These are phyloP conservation scores for Arabis hirsuta DNA, from an alignment of 345 rosid genomes.

Conservation along the genomic window DNA sequence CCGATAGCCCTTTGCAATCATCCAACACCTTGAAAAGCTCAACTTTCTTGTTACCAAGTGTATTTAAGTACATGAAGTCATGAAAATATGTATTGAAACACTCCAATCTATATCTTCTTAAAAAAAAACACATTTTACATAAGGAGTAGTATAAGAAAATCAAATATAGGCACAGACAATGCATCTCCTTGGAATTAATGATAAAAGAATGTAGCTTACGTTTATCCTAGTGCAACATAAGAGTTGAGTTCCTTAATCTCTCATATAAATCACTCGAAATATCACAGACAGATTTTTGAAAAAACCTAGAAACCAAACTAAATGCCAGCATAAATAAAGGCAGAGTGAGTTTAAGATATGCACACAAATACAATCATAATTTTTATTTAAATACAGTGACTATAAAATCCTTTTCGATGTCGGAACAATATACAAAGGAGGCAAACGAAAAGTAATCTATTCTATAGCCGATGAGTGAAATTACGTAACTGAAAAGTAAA, in stretches of 20 bases:
- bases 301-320: background rate
- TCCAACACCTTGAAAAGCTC: too few relatives aligned
- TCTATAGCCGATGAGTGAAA: too few relatives aligned
- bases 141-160: background rate
- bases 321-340: conserved; percentile 26
- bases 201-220: conserved; percentile 61
- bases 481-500: too few relatives aligned
- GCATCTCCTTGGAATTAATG: background rate
- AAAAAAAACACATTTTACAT: conserved; percentile 2
- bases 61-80: conserved; percentile 65
- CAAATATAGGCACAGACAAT: conserved; percentile 8
- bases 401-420: background rate
- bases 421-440: too few relatives aligned
- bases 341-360: too few relatives aligned
- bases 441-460: too few relatives aligned
- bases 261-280: conserved; percentile 30
- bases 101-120: background rate
- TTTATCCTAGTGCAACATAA: too few relatives aligned
- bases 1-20: too few relatives aligned
- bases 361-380: too few relatives aligned
- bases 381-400: too few relatives aligned
- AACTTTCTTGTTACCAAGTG: conserved; percentile 78
- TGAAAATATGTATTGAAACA: conserved; percentile 14
- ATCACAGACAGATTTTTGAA: conserved; percentile 21
- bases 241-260: conserved; percentile 96